Conservation (phyloP, 2,329 filamentous ascomycete genomes). For the Epichloe bromicola region DNA sequence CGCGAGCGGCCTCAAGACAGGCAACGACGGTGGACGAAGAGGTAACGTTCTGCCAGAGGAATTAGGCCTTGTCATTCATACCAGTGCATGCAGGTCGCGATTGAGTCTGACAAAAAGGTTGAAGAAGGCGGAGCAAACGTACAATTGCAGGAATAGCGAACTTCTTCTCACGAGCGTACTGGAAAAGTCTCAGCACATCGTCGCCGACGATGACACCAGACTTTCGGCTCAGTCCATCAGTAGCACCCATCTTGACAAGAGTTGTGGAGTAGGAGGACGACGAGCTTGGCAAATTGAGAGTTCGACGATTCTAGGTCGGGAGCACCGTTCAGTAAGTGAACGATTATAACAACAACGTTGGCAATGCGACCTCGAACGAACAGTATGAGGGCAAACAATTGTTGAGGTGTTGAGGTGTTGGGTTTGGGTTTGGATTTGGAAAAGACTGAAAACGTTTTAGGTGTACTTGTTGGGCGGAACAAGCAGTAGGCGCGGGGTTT, state of each 20-base stretch:
- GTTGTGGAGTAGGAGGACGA: background rate
- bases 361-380: background rate
- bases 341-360: background rate
- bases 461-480: background rate
- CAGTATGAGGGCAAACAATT: background rate
- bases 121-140: constrained; percentile 8
- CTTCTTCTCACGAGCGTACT: constrained; percentile 75
- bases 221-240: constrained; percentile 36
- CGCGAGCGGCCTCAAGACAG: constrained; percentile 85
- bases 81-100: background rate
- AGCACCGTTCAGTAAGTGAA: background rate
- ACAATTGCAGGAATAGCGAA: constrained; percentile 78
- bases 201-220: constrained; percentile 41
- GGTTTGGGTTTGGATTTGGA: background rate
- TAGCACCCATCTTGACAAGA: constrained; percentile 20
- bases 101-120: background rate
- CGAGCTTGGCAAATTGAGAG: background rate
- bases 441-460: background rate
- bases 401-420: background rate
- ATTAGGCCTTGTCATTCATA: background rate
- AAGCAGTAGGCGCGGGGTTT: constrained; percentile 3
- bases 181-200: constrained; percentile 56
- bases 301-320: background rate
- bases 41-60: constrained; percentile 58
- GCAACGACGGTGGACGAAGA: constrained; percentile 70